These are phyloP conservation scores for Cicer pinnatifidum DNA, from an alignment of 306 rosid genomes.

Conservation along the genomic window DNA sequence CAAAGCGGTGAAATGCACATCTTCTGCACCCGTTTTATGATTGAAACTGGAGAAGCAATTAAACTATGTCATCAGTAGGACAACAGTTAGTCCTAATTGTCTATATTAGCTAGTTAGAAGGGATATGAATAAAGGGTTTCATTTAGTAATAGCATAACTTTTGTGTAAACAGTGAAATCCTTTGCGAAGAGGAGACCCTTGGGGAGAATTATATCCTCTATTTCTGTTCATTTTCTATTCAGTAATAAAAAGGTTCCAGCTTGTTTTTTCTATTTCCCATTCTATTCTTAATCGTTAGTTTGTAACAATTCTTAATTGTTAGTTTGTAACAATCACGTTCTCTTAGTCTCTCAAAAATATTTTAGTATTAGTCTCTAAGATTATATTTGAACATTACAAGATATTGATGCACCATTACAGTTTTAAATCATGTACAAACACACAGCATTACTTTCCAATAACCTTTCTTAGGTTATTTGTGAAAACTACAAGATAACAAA, in stretches of 20 bases:
- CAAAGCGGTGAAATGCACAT: slow-evolving; percentile 75
- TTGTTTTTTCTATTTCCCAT: background rate
- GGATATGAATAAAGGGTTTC: background rate
- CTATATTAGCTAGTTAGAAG: background rate
- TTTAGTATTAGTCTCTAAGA: background rate
- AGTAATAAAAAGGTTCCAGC: background rate
- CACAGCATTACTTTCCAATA: background rate
- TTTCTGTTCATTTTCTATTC: background rate
- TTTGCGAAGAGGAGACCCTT: background rate
- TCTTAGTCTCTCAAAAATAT: background rate
- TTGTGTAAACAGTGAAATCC: background rate
- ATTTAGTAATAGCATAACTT: background rate
- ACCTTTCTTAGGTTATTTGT: background rate
- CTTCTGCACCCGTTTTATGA: slow-evolving; percentile 90
- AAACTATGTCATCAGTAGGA: background rate
- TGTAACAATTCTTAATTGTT: background rate
- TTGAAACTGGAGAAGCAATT: slow-evolving; percentile 67
- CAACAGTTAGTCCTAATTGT: background rate
- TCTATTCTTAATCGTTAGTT: background rate
- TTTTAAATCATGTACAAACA: slow-evolving; percentile 2
- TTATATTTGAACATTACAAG: slow-evolving; percentile 16
- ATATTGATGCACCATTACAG: background rate
- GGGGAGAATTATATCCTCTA: background rate
- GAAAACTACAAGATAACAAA: background rate
- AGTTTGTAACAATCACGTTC: background rate